Conservation (phyloP, 176 grass and related monocot species). For the Paspalum vaginatum region DNA sequence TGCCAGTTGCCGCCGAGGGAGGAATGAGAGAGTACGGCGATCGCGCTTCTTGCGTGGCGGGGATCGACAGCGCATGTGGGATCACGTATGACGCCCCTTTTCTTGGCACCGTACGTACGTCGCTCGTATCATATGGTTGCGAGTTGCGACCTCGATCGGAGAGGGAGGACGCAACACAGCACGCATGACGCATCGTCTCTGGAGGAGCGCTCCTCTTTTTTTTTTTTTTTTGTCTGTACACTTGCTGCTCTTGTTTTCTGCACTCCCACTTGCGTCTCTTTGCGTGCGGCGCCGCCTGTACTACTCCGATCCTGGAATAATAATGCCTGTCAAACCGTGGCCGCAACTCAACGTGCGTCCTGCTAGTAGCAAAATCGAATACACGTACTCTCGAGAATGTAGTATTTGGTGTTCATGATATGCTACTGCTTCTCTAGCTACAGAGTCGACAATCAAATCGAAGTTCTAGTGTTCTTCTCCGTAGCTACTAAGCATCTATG, state of each 20-base stretch:
- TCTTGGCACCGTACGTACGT: slow-evolving; percentile 16
- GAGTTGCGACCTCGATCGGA: not conserved
- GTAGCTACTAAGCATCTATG: too few relatives aligned
- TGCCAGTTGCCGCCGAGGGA: not conserved
- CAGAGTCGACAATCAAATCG: too few relatives aligned
- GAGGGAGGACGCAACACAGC: not conserved
- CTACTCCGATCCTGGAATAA: not conserved
- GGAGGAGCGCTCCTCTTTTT: not conserved
- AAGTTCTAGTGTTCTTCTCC: too few relatives aligned
- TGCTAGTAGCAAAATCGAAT: too few relatives aligned
- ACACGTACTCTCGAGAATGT: too few relatives aligned
- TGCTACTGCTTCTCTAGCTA: too few relatives aligned
- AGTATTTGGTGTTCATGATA: too few relatives aligned
- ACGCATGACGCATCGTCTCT: not conserved
- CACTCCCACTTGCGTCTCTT: slow-evolving; percentile 12
- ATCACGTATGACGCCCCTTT: slow-evolving; percentile 44
- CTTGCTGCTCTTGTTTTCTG: slow-evolving; percentile 20
- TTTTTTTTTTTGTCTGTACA: too few relatives aligned
- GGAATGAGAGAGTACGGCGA: not conserved
- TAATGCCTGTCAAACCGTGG: not conserved
- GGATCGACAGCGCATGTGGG: slow-evolving; percentile 23
- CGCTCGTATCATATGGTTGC: too few relatives aligned
- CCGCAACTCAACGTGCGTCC: not conserved
- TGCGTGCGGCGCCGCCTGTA: not conserved
- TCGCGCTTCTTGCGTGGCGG: slow-evolving; percentile 21